A percentile compares a stretch with the other conserved stretches of the same genome.
These are phyloP conservation scores for Ophiostoma perfectum DNA, from an alignment of 2,329 filamentous ascomycete species.

Conservation along the genomic window DNA sequence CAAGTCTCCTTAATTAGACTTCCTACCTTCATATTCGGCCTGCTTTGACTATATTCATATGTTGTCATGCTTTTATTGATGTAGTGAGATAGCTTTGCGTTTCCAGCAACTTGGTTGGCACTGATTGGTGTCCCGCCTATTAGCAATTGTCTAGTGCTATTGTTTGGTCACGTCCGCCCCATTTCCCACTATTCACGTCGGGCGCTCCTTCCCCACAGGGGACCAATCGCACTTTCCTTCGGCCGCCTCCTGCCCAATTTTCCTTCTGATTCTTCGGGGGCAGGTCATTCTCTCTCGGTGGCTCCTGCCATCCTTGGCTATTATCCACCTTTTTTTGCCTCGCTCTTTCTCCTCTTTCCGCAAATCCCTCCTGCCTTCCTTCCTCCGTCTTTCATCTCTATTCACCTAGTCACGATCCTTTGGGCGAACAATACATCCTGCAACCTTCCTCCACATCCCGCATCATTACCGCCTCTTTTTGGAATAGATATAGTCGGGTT, in stretches of 20 bases:
- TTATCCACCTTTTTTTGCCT: slow-evolving; percentile 10
- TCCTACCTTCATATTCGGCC: not conserved
- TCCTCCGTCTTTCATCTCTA: slow-evolving; percentile 6
- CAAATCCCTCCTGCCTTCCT: slow-evolving; percentile 12
- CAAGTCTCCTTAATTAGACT: not conserved
- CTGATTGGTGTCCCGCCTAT: no score
- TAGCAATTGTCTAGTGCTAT: not conserved
- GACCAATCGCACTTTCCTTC: slow-evolving; percentile 1
- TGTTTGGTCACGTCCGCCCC: slow-evolving; percentile 9
- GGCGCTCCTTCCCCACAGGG: slow-evolving; percentile 14
- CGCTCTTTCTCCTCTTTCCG: slow-evolving; percentile 7
- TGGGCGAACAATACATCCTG: not conserved
- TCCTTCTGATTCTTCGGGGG: slow-evolving; percentile 18
- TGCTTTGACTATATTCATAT: not conserved
- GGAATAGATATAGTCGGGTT: not conserved
- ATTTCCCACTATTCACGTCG: slow-evolving; percentile 6
- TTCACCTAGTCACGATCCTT: not conserved
- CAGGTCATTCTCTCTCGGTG: not conserved
- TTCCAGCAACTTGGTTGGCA: not conserved
- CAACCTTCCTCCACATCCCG: not conserved
- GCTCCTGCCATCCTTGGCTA: not conserved
- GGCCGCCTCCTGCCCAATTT: slow-evolving; percentile 15
- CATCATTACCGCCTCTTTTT: not conserved
- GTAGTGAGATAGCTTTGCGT: not conserved
- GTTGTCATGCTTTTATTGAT: not conserved